These are phyloP conservation scores for Gliomastix tumulicola DNA, from an alignment of 2,329 filamentous ascomycete species.

Conservation along the genomic window DNA sequence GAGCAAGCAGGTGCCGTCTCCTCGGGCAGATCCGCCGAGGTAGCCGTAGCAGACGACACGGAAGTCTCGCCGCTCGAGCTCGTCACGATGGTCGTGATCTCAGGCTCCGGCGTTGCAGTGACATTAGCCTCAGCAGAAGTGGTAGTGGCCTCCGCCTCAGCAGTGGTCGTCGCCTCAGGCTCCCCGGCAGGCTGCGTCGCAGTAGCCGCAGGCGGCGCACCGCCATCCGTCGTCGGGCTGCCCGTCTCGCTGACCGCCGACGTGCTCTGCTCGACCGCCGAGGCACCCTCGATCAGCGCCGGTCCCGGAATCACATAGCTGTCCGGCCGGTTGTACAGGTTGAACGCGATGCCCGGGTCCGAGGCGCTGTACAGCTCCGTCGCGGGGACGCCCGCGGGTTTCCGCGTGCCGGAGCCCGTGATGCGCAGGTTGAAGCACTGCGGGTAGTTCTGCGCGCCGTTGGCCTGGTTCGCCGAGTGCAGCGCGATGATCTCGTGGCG, in stretches of 20 bases:
- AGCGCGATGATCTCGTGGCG: constrained; percentile 50
- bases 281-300: constrained; percentile 5
- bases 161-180: no score
- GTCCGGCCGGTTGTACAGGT: constrained; percentile 19
- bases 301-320: constrained; percentile 23
- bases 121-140: no score
- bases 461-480: constrained; percentile 32
- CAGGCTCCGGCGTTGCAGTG: no score
- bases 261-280: constrained; percentile 1
- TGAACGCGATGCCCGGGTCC: constrained; percentile 26
- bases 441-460: constrained; percentile 42
- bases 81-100: no score
- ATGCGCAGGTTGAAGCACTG: constrained; percentile 44
- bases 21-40: no score
- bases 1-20: no score
- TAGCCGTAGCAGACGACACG: no score
- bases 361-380: constrained; percentile 24
- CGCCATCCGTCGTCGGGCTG: constrained; percentile 3
- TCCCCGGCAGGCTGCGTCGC: no score
- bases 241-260: constrained; percentile 1
- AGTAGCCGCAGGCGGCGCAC: no score
- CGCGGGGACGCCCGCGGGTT: constrained; percentile 14
- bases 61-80: no score
- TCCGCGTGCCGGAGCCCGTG: constrained; percentile 25
- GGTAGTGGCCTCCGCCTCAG: no score